Evolutionary conservation across 1,284 basidiomycete species (phyloP).

Genomic region (Apiotrichum porosum): DNA sequence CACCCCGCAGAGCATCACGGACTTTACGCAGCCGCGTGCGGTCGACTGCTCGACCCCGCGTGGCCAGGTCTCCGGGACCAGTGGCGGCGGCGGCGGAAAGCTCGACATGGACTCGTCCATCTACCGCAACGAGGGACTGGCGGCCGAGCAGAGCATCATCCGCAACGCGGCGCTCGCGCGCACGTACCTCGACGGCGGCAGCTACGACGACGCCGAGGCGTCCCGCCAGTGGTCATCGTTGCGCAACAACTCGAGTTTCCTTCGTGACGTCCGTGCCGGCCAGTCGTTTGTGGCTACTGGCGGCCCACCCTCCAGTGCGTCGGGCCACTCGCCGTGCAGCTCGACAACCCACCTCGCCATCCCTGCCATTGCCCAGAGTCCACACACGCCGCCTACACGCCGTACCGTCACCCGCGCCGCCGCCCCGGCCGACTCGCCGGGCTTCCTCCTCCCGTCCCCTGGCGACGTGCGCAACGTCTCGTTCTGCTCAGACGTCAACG

Average conservation of each 20-base stretch:
- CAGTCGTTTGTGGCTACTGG: neutral
- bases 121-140: neutral
- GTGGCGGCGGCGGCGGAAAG: no score
- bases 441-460: neutral
- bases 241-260: neutral
- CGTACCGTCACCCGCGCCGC: neutral
- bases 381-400: neutral
- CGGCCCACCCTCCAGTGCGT: no score
- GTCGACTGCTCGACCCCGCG: neutral
- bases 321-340: neutral
- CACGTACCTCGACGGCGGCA: neutral
- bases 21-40: neutral
- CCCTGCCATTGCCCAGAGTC: neutral
- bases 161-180: slow-evolving; percentile 2
- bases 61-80: neutral
- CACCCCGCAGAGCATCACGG: neutral
- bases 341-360: neutral
- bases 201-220: neutral
- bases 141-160: neutral
- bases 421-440: neutral
- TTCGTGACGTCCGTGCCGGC: neutral
- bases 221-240: neutral
- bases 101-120: neutral
- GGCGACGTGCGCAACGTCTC: neutral
- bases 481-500: slow-evolving; percentile 1